Percentiles rank a stretch among this genome's conserved stretches.
phyloP scores from a whole-genome alignment of 495 filamentous ascomycete genomes.

The Bacidia gigantensis region DNA sequence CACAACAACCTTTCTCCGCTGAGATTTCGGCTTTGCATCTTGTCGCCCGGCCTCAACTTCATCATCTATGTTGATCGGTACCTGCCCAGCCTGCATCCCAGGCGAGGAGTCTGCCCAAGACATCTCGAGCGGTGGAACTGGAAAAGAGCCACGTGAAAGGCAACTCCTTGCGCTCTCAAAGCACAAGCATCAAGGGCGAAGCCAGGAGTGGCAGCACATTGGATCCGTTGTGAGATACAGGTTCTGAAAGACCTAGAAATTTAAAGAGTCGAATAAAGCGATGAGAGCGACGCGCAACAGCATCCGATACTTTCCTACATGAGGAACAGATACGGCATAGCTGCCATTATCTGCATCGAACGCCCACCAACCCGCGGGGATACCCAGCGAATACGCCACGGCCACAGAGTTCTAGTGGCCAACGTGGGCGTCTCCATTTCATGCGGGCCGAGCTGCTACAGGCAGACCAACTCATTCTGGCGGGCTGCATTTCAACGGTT shows the following conservation, averaged over 20 bases:
- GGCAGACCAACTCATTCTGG: too few relatives aligned
- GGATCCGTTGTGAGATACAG: too few relatives aligned
- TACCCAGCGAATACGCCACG: background rate
- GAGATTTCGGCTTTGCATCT: slow-evolving; percentile 11
- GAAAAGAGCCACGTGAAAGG: background rate
- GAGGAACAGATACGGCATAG: too few relatives aligned
- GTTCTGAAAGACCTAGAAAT: too few relatives aligned
- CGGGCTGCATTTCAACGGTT: too few relatives aligned
- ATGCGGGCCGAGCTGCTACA: too few relatives aligned
- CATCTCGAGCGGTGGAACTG: slow-evolving; percentile 5
- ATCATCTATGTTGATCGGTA: slow-evolving; percentile 17
- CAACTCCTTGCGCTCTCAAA: background rate
- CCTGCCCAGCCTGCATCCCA: slow-evolving; percentile 18
- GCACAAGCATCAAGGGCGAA: too few relatives aligned
- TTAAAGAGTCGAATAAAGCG: too few relatives aligned
- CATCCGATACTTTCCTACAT: background rate
- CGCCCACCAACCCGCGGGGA: background rate
- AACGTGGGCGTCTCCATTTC: too few relatives aligned
- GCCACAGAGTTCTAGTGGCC: too few relatives aligned
- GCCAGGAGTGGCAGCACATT: too few relatives aligned
- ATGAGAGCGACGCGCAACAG: too few relatives aligned
- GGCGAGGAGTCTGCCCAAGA: slow-evolving; percentile 22
- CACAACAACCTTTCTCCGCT: slow-evolving; percentile 62
- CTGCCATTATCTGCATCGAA: background rate
- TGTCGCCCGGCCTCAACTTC: slow-evolving; percentile 14